phyloP scores from a whole-genome alignment of 2,329 filamentous ascomycete species.

The Ophiosphaerella herpotricha region DNA sequence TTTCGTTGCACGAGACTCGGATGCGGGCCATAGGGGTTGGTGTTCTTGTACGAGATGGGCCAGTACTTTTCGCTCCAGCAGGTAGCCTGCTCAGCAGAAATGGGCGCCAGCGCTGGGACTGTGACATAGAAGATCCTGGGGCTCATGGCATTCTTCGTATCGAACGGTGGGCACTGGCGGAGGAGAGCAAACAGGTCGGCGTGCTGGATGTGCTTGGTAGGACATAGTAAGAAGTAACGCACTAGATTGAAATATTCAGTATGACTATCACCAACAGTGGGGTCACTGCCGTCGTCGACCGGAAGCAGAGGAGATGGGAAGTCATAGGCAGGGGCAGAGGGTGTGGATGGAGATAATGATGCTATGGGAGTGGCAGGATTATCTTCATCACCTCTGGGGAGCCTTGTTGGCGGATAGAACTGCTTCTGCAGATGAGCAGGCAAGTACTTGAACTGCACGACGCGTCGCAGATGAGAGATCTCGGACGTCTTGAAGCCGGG shows the following conservation, averaged over 20 bases:
- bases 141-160: constrained; percentile 49
- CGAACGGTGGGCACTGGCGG: constrained; percentile 47
- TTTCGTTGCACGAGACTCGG: constrained; percentile 73
- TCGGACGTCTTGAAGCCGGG: constrained; percentile 50
- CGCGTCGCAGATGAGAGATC: constrained; percentile 69
- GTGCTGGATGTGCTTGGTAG: constrained; percentile 56
- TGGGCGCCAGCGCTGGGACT: constrained; percentile 74
- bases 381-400: constrained; percentile 42
- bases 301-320: constrained; percentile 7
- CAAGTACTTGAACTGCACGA: constrained; percentile 72
- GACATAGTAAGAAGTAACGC: constrained; percentile 59
- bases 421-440: constrained; percentile 61
- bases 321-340: constrained; percentile 13
- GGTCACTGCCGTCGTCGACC: constrained; percentile 10
- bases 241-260: constrained; percentile 41
- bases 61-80: constrained; percentile 78
- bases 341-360: constrained; percentile 34
- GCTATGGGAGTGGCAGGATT: constrained; percentile 24
- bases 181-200: constrained; percentile 51
- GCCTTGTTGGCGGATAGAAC: constrained; percentile 38
- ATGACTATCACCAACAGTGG: background rate
- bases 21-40: constrained; percentile 83
- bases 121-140: constrained; percentile 65
- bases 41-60: constrained; percentile 85
- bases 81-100: constrained; percentile 73